phyloP scores from a whole-genome alignment of 495 filamentous ascomycete genomes.

The Polyplosphaeria fusca region DNA sequence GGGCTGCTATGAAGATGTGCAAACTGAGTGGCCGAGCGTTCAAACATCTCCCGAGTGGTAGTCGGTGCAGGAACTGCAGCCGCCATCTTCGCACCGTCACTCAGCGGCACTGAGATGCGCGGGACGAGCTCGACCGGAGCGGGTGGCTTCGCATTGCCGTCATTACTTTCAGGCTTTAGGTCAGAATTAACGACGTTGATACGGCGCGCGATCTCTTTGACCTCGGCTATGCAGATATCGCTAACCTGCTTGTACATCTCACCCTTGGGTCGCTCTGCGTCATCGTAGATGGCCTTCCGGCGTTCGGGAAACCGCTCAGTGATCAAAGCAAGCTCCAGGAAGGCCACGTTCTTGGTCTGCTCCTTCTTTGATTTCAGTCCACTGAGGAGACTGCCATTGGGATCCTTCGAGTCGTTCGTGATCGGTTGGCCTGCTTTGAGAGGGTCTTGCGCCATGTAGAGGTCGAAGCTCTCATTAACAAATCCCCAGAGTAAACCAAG shows the following conservation, averaged over 20 bases:
- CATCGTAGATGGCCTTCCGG: constrained; percentile 78
- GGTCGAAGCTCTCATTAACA: constrained; percentile 69
- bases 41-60: constrained; percentile 50
- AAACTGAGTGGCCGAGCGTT: constrained; percentile 52
- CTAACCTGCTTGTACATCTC: constrained; percentile 79
- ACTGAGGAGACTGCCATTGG: constrained; percentile 82
- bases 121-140: constrained; percentile 40
- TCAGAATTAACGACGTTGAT: constrained; percentile 57
- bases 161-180: constrained; percentile 38
- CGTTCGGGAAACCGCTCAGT: constrained; percentile 67
- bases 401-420: constrained; percentile 78
- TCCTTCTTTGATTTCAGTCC: constrained; percentile 75
- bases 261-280: constrained; percentile 78
- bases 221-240: constrained; percentile 59
- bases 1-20: constrained; percentile 48
- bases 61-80: constrained; percentile 47
- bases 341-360: constrained; percentile 66
- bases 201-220: constrained; percentile 62
- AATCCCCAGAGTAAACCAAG: constrained; percentile 70
- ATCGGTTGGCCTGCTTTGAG: constrained; percentile 80
- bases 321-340: constrained; percentile 86
- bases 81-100: constrained; percentile 56
- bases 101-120: constrained; percentile 29
- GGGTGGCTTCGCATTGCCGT: constrained; percentile 42
- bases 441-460: constrained; percentile 75